These are phyloP conservation scores for Bipolaris cookei DNA, from an alignment of 2,329 filamentous ascomycete species.

Conservation along the genomic window DNA sequence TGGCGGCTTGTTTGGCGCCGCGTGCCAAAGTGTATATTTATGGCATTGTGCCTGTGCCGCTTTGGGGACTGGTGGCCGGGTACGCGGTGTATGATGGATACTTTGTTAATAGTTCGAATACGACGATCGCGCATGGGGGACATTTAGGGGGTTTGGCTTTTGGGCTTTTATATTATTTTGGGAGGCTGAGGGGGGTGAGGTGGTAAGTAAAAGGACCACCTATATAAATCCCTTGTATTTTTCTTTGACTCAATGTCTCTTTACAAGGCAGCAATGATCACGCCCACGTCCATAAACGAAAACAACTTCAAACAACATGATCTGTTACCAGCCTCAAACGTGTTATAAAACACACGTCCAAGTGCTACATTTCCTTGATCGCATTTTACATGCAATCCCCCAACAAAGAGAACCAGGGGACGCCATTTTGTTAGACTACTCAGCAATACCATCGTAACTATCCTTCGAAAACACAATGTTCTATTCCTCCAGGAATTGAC, in stretches of 20 bases:
- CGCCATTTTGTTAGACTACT: not conserved
- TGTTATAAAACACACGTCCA: not conserved
- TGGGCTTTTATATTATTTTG: conserved; percentile 45
- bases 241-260: not conserved
- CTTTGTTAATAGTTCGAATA: conserved; percentile 41
- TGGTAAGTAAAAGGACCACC: not conserved
- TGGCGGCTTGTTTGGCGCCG: conserved; percentile 51
- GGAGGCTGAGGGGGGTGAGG: conserved; percentile 25
- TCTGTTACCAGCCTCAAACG: conserved; percentile 5
- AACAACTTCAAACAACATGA: not conserved
- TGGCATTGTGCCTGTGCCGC: conserved; percentile 50
- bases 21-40: conserved; percentile 42
- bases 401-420: not conserved
- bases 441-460: not conserved
- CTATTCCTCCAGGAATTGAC: not conserved
- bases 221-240: too few relatives aligned
- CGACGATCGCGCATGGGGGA: conserved; percentile 50
- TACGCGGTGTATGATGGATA: conserved; percentile 51
- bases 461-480: not conserved
- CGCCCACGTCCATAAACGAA: not conserved
- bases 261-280: not conserved
- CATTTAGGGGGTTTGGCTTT: conserved; percentile 55
- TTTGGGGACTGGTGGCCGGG: conserved; percentile 46
- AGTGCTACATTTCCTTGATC: not conserved
- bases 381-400: not conserved